phyloP scores from a whole-genome alignment of 176 grass and related monocot genomes.

The Otatea glauca region DNA sequence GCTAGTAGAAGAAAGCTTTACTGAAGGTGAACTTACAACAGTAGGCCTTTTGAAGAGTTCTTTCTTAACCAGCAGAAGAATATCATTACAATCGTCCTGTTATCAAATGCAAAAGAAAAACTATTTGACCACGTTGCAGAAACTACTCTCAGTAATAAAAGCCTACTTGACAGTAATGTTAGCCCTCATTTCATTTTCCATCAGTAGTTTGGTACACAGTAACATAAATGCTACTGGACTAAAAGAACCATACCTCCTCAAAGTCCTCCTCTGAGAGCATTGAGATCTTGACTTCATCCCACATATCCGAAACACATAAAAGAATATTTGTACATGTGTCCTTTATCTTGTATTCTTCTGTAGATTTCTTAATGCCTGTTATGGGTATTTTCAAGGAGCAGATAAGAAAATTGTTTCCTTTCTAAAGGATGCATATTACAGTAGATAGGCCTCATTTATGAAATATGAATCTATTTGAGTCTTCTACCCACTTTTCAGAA shows the following conservation, averaged over 20 bases:
- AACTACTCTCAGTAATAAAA: slow-evolving; percentile 22
- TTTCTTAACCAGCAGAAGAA: slow-evolving; percentile 63
- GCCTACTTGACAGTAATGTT: not conserved
- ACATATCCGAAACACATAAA: slow-evolving; percentile 61
- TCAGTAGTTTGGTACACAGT: not conserved
- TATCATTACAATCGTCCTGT: slow-evolving; percentile 78
- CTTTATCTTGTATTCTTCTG: slow-evolving; percentile 68
- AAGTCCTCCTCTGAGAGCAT: slow-evolving; percentile 72
- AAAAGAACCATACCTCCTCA: slow-evolving; percentile 64
- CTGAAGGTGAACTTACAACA: slow-evolving; percentile 62
- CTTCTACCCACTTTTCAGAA: not conserved
- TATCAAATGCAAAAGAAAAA: slow-evolving; percentile 41
- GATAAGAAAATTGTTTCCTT: slow-evolving; percentile 30
- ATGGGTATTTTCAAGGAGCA: slow-evolving; percentile 33
- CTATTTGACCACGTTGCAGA: slow-evolving; percentile 29
- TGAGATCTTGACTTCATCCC: slow-evolving; percentile 59
- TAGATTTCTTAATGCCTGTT: slow-evolving; percentile 67
- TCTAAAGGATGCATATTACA: slow-evolving; percentile 10
- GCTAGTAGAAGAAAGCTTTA: not conserved
- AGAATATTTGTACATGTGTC: slow-evolving; percentile 62
- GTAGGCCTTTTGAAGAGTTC: slow-evolving; percentile 65
- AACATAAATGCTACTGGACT: slow-evolving; percentile 24
- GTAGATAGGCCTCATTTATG: not conserved
- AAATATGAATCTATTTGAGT: slow-evolving; percentile 27
- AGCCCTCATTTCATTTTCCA: not conserved